Evolutionary conservation across 345 rosid genomes (phyloP), one percentile per base, ranked within the genome.

Genomic region (Syzygium jambos): DNA sequence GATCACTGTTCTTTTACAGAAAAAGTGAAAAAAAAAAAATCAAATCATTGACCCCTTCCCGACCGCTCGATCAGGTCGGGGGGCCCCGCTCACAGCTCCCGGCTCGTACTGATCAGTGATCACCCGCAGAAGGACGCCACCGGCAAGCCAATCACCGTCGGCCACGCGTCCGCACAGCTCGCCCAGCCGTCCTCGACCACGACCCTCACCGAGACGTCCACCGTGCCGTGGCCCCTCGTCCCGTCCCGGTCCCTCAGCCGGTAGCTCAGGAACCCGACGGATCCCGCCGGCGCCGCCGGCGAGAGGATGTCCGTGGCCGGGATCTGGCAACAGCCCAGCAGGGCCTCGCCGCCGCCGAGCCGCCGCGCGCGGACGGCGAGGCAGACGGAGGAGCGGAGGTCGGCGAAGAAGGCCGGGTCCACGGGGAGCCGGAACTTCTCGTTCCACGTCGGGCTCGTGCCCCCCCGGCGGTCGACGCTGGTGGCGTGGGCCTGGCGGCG

Each of bases 221-320:
- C 88, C 22, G 87, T 59, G 51, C 90, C 90, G n/a, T 63, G 55
- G 11, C 88, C 86, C 59, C 86, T n/a, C 65, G 88, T 89, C 34
- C 88, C 90, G 65, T 89, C 88, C 55, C 78, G 65, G 54, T 89
- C 84, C 90, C 73, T 49, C 84, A 89, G 55, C 88, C 90, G 88
- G 88, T 89, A 89, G 84, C 88, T 86, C 16, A 89, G 90, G 54
- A 59, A 87, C 83, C 86, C 46, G 16, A 86, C 86, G 54, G 59
- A 59, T 22, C 88, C 90, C 59, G 85, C 59, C 85, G 86, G 57
- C 77, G 90, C 86, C 7, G 51, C n/a, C 85, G 84, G 73, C 43
- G 82, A 73, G 82, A 73, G 7, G 49, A 89, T 63, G 68, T 89
- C 90, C 30, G n/a, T 61, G 16, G 68, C 88, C 57, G 88, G 90